Conservation (phyloP, 2,329 filamentous ascomycete species). For the Fusarium hostae region DNA sequence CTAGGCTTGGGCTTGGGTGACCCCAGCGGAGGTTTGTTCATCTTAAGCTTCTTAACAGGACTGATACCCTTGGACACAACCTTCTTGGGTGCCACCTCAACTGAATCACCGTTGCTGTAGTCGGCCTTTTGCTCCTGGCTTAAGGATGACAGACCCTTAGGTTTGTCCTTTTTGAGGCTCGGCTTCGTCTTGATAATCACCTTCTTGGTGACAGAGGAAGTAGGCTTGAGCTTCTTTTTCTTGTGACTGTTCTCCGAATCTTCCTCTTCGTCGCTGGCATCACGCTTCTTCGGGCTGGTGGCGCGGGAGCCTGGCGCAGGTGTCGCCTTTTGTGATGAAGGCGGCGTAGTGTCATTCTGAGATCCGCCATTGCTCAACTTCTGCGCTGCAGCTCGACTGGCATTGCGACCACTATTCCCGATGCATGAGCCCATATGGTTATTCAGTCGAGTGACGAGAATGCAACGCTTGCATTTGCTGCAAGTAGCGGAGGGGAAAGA, state of each 20-base stretch:
- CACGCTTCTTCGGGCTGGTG: conserved; percentile 67
- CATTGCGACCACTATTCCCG: conserved; percentile 71
- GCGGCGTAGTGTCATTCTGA: conserved; percentile 67
- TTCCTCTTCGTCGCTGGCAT: conserved; percentile 66
- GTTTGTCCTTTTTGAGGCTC: conserved; percentile 64
- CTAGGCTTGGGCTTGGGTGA: conserved; percentile 59
- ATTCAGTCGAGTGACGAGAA: conserved; percentile 72
- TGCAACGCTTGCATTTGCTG: conserved; percentile 74
- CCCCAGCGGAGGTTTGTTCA: conserved; percentile 58
- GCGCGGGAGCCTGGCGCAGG: conserved; percentile 65
- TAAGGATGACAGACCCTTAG: conserved; percentile 61
- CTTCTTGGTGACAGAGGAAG: conserved; percentile 58
- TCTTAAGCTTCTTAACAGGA: conserved; percentile 57
- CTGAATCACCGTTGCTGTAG: conserved; percentile 43
- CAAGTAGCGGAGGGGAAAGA: conserved; percentile 74
- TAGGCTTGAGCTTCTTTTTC: conserved; percentile 68
- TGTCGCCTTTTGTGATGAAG: conserved; percentile 71
- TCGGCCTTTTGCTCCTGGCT: conserved; percentile 60
- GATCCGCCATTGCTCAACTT: conserved; percentile 71
- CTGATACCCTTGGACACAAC: conserved; percentile 50
- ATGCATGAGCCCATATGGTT: conserved; percentile 77
- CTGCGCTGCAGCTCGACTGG: conserved; percentile 69
- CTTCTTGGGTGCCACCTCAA: conserved; percentile 52
- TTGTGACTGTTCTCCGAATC: conserved; percentile 63
- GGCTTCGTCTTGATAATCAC: conserved; percentile 66